Evolutionary conservation across 2,329 filamentous ascomycete species (phyloP).

Genomic region (Apiospora hydei): DNA sequence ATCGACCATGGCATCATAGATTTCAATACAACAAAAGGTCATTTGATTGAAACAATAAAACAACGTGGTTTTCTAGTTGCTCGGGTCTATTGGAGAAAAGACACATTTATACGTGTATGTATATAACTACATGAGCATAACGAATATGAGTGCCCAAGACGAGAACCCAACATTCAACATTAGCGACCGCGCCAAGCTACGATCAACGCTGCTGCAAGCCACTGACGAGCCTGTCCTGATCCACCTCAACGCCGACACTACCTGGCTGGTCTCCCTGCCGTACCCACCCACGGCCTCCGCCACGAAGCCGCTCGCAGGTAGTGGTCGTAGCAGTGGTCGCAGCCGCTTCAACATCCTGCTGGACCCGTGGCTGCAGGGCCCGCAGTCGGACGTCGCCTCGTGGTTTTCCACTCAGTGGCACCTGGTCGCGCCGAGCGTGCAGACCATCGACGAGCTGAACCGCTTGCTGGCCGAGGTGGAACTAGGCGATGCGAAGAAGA

Average conservation of each 20-base stretch:
- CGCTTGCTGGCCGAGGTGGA: conserved; percentile 58
- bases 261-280: conserved; percentile 71
- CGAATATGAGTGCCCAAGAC: no score
- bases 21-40: not conserved
- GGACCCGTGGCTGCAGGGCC: conserved; percentile 70
- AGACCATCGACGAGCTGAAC: conserved; percentile 63
- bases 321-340: conserved; percentile 42
- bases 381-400: conserved; percentile 67
- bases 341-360: conserved; percentile 70
- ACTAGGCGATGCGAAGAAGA: conserved; percentile 27
- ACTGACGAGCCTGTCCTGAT: conserved; percentile 55
- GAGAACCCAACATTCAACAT: not conserved
- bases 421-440: conserved; percentile 58
- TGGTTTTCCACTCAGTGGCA: conserved; percentile 75
- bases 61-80: not conserved
- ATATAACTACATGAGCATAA: no score
- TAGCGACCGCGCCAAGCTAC: conserved; percentile 26
- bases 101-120: no score
- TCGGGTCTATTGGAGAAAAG: no score
- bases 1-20: conserved; percentile 12
- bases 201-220: not conserved
- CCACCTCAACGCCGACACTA: conserved; percentile 72
- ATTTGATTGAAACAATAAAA: not conserved
- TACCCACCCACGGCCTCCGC: conserved; percentile 51
- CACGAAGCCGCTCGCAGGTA: conserved; percentile 44